Evolutionary conservation across 1,139 yeast genomes (phyloP).

Genomic region (Debaryomycetaceae sp.): DNA sequence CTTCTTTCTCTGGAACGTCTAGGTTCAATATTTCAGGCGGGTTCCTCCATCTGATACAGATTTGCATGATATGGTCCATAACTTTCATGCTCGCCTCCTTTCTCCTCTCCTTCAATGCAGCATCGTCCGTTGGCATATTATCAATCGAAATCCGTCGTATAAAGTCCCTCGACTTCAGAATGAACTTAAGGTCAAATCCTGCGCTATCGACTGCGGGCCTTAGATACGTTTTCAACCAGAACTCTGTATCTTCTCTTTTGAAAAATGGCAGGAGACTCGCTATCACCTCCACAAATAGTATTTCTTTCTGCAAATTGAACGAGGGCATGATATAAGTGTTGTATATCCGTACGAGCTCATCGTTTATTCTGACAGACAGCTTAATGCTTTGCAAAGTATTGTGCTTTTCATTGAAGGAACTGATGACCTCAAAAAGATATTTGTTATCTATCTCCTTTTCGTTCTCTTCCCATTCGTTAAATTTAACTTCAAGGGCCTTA

Average conservation of each 20-base stretch:
- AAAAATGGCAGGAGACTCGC: conserved; percentile 36
- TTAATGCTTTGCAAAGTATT: conserved; percentile 32
- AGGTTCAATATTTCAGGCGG: conserved; percentile 16
- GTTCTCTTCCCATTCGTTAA: conserved; percentile 23
- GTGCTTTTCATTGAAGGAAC: conserved; percentile 34
- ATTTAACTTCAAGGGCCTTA: conserved; percentile 27
- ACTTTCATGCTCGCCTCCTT: conserved; percentile 21
- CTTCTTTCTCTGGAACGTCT: conserved; percentile 14
- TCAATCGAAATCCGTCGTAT: conserved; percentile 30
- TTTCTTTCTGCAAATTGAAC: conserved; percentile 32
- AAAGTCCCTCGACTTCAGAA: conserved; percentile 41
- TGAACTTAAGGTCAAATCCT: conserved; percentile 42
- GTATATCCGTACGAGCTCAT: conserved; percentile 47
- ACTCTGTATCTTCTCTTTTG: conserved; percentile 34
- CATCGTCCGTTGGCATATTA: conserved; percentile 23
- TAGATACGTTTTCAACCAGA: conserved; percentile 54
- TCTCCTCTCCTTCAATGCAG: conserved; percentile 19
- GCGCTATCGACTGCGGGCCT: conserved; percentile 61
- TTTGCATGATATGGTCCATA: conserved; percentile 26
- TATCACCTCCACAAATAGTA: conserved; percentile 46
- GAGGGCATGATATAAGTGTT: conserved; percentile 31
- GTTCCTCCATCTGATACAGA: conserved; percentile 25
- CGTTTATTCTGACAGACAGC: conserved; percentile 41
- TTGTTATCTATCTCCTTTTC: conserved; percentile 6
- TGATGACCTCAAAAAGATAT: conserved; percentile 16